Base-by-base conservation (phyloP, 2,329 filamentous ascomycete species). In the Phaeophleospora eucalypticola region DNA sequence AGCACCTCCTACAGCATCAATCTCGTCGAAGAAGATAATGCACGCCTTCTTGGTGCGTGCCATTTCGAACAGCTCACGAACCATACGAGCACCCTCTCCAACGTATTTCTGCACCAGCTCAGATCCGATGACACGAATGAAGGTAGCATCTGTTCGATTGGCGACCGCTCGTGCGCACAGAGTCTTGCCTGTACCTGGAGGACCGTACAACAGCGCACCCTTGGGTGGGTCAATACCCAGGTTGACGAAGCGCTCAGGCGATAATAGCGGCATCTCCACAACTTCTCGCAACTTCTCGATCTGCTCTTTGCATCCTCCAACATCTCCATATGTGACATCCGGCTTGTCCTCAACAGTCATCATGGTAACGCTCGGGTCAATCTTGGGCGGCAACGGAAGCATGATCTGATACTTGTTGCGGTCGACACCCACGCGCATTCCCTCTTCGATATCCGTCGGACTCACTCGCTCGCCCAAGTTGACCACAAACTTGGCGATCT, bases 331-430 rank as follows among this genome's bases (percentile, higher is more conserved):
- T 53, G 93, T 98, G 52, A 98, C 93, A 69, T 98, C 93, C 14
- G 93, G 93, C 78, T 98, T 98, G 75, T 98, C 93, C 76, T 98
- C 93, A 56, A 98, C 93, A 41, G 93, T 97, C 93, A 98, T 98
- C 93, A 98, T 98, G 33, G 93, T 98, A 58, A 98, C 93, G 60
- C 88, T 95, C 44, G 93, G 91, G 65, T 98, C 93, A 74, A 98
- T 98, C 79, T 97, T 98, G 29, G 93, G 93, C 36, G 93, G 93
- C 45, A 98, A 75, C 29, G 93, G 93, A 39, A 98, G 79, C 70
- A 98, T 83, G 64, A 98, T 98, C 73, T 98, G 93, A 72, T 98
- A 98, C 78, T 98, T 98, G 77, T 94, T 97, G 48, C 93, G 81
- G 71, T 98, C 93, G 67, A 98, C 93, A 66, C 82, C 93, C 52